Conservation (phyloP, 2,329 filamentous ascomycete species). For the Zymoseptoria passerinii region DNA sequence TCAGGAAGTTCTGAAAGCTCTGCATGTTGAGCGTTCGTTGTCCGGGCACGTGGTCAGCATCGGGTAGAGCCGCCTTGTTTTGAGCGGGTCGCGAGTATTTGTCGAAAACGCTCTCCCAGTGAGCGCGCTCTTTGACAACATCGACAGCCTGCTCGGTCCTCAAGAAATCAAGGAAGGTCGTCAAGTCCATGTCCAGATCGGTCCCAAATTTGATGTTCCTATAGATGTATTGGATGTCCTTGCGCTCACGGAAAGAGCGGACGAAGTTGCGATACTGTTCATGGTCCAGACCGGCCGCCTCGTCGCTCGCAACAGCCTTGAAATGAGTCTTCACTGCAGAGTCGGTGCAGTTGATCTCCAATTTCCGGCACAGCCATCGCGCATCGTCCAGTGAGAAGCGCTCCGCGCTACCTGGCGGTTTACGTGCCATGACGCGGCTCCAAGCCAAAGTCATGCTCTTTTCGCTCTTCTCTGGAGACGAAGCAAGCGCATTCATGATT, state of each 20-base stretch:
- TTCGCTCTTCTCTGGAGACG: conserved; percentile 66
- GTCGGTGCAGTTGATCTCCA: conserved; percentile 85
- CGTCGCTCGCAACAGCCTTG: conserved; percentile 57
- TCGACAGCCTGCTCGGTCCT: conserved; percentile 66
- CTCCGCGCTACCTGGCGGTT: conserved; percentile 54
- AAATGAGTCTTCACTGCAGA: conserved; percentile 68
- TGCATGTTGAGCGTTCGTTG: conserved; percentile 62
- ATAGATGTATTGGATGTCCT: conserved; percentile 71
- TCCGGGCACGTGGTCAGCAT: conserved; percentile 37
- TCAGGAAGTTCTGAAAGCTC: conserved; percentile 68
- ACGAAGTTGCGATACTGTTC: conserved; percentile 78
- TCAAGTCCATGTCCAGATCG: conserved; percentile 56
- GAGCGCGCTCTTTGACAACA: conserved; percentile 53
- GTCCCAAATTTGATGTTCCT: conserved; percentile 41
- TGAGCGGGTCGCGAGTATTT: conserved; percentile 21
- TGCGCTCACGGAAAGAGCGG: conserved; percentile 69
- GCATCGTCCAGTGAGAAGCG: conserved; percentile 70
- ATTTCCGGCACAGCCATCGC: conserved; percentile 73
- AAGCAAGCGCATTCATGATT: conserved; percentile 80
- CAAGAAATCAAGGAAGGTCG: conserved; percentile 71
- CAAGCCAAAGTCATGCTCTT: conserved; percentile 59
- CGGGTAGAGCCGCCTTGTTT: conserved; percentile 36
- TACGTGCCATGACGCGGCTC: conserved; percentile 71
- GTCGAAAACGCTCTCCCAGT: conserved; percentile 65
- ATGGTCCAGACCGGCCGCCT: conserved; percentile 63